Conservation (phyloP, 495 filamentous ascomycete genomes). For the Hypoxylon subgilvum region DNA sequence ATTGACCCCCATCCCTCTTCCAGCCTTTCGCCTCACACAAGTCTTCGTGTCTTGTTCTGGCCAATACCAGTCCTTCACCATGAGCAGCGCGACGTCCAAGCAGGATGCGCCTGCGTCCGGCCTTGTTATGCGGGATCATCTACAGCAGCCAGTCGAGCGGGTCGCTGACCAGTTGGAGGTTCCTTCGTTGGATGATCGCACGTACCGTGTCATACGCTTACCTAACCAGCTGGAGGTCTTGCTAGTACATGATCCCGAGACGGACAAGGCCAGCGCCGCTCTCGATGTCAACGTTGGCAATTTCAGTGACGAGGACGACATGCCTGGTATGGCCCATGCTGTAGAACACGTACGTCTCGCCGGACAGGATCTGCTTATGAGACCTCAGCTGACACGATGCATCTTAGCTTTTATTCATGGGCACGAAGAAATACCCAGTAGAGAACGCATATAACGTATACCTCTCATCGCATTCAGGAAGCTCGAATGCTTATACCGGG, state of each 20-base stretch:
- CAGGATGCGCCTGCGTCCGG: slow-evolving; percentile 11
- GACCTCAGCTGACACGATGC: slow-evolving; percentile 28
- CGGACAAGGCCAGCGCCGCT: slow-evolving; percentile 94
- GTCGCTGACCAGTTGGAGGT: slow-evolving; percentile 84
- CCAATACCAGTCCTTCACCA: slow-evolving; percentile 16
- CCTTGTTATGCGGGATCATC: slow-evolving; percentile 37
- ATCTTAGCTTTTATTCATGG: slow-evolving; percentile 91
- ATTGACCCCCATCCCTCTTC: slow-evolving; percentile 1
- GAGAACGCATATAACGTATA: slow-evolving; percentile 98
- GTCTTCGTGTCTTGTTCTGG: slow-evolving; percentile 8
- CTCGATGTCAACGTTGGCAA: slow-evolving; percentile 96
- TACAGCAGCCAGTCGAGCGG: slow-evolving; percentile 61
- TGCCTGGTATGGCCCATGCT: slow-evolving; percentile 93
- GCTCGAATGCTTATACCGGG: slow-evolving; percentile 94
- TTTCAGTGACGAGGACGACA: slow-evolving; percentile 87
- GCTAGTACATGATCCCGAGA: slow-evolving; percentile 91
- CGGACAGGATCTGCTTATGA: background rate
- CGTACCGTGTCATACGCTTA: slow-evolving; percentile 85
- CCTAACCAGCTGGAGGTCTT: slow-evolving; percentile 91
- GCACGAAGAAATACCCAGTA: slow-evolving; percentile 94
- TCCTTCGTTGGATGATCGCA: slow-evolving; percentile 84
- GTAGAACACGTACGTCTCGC: slow-evolving; percentile 67
- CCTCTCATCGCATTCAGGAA: slow-evolving; percentile 83
- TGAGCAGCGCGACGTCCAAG: slow-evolving; percentile 33
- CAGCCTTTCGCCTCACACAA: slow-evolving; percentile 6